Percentiles rank a stretch among this genome's conserved stretches.
phyloP scores from a whole-genome alignment of 2,329 filamentous ascomycete genomes.

The Sporothrix protearum region DNA sequence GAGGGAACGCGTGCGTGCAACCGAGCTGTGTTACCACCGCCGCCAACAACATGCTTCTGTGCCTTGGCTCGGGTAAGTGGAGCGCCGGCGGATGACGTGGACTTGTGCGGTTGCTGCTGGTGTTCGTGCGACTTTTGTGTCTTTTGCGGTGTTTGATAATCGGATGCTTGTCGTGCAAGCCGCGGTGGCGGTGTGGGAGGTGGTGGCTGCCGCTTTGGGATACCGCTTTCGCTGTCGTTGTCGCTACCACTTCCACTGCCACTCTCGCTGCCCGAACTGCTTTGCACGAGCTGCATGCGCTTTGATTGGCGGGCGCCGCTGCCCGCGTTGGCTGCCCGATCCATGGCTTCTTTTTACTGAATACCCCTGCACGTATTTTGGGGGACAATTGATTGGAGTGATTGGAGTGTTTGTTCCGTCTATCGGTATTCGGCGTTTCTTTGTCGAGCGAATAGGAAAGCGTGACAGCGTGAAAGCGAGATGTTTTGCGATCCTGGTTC shows the following conservation, averaged over 20 bases:
- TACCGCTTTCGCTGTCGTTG: background rate
- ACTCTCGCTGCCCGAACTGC: slow-evolving; percentile 10
- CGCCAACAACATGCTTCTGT: slow-evolving; percentile 46
- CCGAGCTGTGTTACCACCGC: slow-evolving; percentile 38
- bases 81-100: slow-evolving; percentile 33
- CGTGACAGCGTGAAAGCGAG: background rate
- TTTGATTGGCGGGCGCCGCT: slow-evolving; percentile 24
- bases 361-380: background rate
- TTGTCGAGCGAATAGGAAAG: background rate
- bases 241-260: slow-evolving; percentile 1
- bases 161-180: background rate
- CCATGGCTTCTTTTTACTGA: slow-evolving; percentile 15
- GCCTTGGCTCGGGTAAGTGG: slow-evolving; percentile 36
- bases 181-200: slow-evolving; percentile 3
- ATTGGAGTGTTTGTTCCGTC: background rate
- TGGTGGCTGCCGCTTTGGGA: slow-evolving; percentile 4
- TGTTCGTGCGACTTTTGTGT: slow-evolving; percentile 12
- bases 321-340: slow-evolving; percentile 18
- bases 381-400: background rate
- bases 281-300: slow-evolving; percentile 17
- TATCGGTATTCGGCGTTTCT: background rate
- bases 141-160: slow-evolving; percentile 14
- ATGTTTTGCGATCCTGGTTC: background rate
- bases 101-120: slow-evolving; percentile 5
- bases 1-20: slow-evolving; percentile 52